Conservation (phyloP, 108 stramenopile species). For the Nannochloropsis gaditana region DNA sequence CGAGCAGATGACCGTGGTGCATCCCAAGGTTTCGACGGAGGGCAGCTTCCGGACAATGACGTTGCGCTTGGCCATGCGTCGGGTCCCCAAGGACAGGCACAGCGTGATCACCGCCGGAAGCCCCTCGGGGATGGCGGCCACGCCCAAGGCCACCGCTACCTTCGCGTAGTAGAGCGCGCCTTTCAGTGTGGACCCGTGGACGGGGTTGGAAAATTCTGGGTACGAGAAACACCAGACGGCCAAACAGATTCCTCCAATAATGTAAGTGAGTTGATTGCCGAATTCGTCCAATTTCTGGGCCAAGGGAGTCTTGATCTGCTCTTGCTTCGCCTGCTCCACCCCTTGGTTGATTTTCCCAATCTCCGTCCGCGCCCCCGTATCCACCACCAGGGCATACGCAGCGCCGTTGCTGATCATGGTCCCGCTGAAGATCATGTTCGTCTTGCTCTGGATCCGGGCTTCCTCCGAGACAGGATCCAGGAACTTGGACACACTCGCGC, state of each 20-base stretch:
- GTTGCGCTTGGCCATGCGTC: constrained; percentile 76
- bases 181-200: constrained; percentile 56
- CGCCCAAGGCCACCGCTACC: constrained; percentile 93
- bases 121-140: constrained; percentile 95
- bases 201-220: constrained; percentile 71
- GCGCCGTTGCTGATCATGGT: constrained; percentile 84
- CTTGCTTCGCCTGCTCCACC: constrained; percentile 56
- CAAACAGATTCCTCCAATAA: constrained; percentile 85
- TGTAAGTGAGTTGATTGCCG: constrained; percentile 74
- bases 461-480: constrained; percentile 43
- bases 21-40: constrained; percentile 89
- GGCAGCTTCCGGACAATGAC: constrained; percentile 91
- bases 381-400: constrained; percentile 76
- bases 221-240: constrained; percentile 79
- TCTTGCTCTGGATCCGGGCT: constrained; percentile 66
- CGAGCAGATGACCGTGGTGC: constrained; percentile 79
- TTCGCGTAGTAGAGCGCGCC: constrained; percentile 56
- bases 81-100: constrained; percentile 78
- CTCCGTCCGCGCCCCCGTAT: constrained; percentile 81
- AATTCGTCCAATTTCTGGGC: constrained; percentile 90
- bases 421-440: constrained; percentile 84
- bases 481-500: constrained; percentile 49
- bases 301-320: constrained; percentile 78
- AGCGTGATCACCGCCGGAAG: constrained; percentile 66
- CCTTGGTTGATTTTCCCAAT: constrained; percentile 88